phyloP scores from a whole-genome alignment of 2,329 filamentous ascomycete genomes.

The Didymella pinodella region DNA sequence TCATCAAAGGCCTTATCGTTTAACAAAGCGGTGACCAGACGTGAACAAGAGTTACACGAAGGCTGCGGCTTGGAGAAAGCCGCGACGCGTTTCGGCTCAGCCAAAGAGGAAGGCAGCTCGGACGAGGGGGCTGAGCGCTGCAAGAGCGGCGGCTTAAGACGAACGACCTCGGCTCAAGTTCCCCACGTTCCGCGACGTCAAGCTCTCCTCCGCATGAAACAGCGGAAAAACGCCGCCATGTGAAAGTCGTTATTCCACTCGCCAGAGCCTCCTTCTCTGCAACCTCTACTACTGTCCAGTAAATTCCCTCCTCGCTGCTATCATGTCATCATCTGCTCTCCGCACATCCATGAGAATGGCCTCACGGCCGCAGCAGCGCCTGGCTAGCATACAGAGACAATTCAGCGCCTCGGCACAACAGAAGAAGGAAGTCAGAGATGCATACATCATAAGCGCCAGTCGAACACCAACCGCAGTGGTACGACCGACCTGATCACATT shows the following conservation, averaged over 20 bases:
- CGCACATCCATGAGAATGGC: conserved; percentile 48
- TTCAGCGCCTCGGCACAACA: conserved; percentile 46
- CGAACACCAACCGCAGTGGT: conserved; percentile 92
- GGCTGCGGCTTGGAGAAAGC: not conserved
- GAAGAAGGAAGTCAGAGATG: conserved; percentile 78
- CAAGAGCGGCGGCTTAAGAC: not conserved
- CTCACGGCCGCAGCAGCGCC: conserved; percentile 47
- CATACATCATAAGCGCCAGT: conserved; percentile 90
- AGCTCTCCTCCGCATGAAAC: conserved; percentile 27
- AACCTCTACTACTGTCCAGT: conserved; percentile 7
- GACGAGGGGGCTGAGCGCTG: not conserved
- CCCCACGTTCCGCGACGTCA: conserved; percentile 39
- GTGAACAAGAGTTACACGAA: not conserved
- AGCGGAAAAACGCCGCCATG: conserved; percentile 42
- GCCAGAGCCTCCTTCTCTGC: conserved; percentile 31
- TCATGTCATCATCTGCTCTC: conserved; percentile 45
- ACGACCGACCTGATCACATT: conserved; percentile 18
- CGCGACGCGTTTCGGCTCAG: conserved; percentile 9
- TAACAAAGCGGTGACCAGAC: not conserved
- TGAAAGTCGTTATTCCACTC: conserved; percentile 36
- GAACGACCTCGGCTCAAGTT: conserved; percentile 36
- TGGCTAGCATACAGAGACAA: conserved; percentile 49
- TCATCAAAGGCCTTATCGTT: not conserved
- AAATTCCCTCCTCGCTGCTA: conserved; percentile 5
- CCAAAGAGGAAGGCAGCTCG: not conserved